Conservation (phyloP, 129 eudicot species). For the carrot (Daucus carota) region DH1_v3.0 NC_030383.2:61558001-61558500, state of each 20-base stretch:
- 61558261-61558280: slow-evolving; percentile 82
- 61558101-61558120: slow-evolving; percentile 56
- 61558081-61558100: slow-evolving; percentile 26
- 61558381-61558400: slow-evolving; percentile 4
- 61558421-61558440: slow-evolving; percentile 95
- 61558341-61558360: slow-evolving; percentile 3
- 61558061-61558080: slow-evolving; percentile 13
- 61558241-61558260: slow-evolving; percentile 57
- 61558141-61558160: slow-evolving; percentile 77
- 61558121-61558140: slow-evolving; percentile 73
- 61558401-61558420: slow-evolving; percentile 78
- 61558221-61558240: slow-evolving; percentile 72
- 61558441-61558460: slow-evolving; percentile 93
- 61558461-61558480: slow-evolving; percentile 92
- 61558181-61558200: slow-evolving; percentile 76
- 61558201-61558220: slow-evolving; percentile 63
- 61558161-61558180: slow-evolving; percentile 78
- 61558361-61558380: background rate
- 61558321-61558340: slow-evolving; percentile 53
- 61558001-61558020: background rate
- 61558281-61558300: slow-evolving; percentile 67
- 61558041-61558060: slow-evolving; percentile 4
- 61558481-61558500: slow-evolving; percentile 87
- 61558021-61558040: background rate
- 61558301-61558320: slow-evolving; percentile 47